Evolutionary conservation across 495 filamentous ascomycete genomes (phyloP).

Genomic region (Penicillium fimorum): DNA sequence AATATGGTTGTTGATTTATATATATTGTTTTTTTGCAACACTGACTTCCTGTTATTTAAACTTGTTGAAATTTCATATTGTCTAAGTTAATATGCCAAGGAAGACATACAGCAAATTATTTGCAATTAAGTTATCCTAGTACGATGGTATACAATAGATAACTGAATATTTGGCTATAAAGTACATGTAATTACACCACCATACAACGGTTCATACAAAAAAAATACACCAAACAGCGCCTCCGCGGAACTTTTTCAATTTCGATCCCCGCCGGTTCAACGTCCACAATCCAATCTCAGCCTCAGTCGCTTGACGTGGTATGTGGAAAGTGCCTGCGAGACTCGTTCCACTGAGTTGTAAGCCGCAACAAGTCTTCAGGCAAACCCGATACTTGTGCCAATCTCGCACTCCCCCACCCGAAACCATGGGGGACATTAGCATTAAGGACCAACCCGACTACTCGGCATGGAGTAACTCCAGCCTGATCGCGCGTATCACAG

Average conservation of each 20-base stretch:
- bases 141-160: slow-evolving; percentile 6
- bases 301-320: slow-evolving; percentile 21
- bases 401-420: slow-evolving; percentile 7
- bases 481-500: slow-evolving; percentile 62
- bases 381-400: slow-evolving; percentile 17
- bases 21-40: not conserved
- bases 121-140: not conserved
- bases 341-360: slow-evolving; percentile 8
- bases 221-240: slow-evolving; percentile 6
- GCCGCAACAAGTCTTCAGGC: slow-evolving; percentile 6
- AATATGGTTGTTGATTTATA: not conserved
- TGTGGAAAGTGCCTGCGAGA: slow-evolving; percentile 24
- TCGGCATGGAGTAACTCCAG: slow-evolving; percentile 62
- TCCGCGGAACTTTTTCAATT: slow-evolving; percentile 12
- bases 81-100: not conserved
- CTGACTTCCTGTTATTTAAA: not conserved
- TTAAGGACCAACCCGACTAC: slow-evolving; percentile 41
- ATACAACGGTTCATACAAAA: not conserved
- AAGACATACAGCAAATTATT: not conserved
- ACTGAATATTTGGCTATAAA: not conserved
- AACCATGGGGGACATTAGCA: slow-evolving; percentile 18
- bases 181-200: not conserved
- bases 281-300: not conserved
- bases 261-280: not conserved
- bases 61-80: not conserved